Conservation (phyloP, 257 asterid genomes). For the Nicotiana knightiana region DNA sequence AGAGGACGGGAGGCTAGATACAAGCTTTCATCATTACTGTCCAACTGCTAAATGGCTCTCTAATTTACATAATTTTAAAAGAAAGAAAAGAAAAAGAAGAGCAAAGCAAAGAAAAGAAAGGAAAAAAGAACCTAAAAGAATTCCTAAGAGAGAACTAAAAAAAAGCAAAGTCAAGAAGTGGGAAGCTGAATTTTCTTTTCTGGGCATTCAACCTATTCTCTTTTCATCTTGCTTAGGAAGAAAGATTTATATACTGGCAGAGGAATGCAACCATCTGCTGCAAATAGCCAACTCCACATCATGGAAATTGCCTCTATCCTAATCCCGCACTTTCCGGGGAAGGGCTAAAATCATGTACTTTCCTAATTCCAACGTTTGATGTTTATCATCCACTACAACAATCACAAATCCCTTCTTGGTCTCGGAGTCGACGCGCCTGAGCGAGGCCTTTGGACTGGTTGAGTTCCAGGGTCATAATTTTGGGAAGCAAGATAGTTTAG, state of each 20-base stretch:
- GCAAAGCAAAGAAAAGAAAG: no score
- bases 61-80: neutral
- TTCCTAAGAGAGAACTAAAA: neutral
- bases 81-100: neutral
- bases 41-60: neutral
- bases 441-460: constrained; percentile 35
- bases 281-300: neutral
- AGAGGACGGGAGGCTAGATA: neutral
- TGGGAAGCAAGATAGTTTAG: constrained; percentile 57
- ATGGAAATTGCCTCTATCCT: neutral
- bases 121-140: neutral
- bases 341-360: neutral
- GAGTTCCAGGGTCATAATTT: constrained; percentile 41
- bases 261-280: neutral
- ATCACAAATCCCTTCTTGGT: constrained; percentile 32
- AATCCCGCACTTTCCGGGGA: neutral
- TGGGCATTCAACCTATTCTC: neutral
- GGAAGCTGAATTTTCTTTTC: neutral
- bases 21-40: neutral
- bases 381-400: neutral
- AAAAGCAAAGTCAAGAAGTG: neutral
- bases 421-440: constrained; percentile 51
- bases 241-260: neutral
- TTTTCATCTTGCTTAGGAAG: neutral
- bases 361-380: neutral